Conservation (phyloP, 1,284 basidiomycete genomes). For the Boletus sp. region DNA sequence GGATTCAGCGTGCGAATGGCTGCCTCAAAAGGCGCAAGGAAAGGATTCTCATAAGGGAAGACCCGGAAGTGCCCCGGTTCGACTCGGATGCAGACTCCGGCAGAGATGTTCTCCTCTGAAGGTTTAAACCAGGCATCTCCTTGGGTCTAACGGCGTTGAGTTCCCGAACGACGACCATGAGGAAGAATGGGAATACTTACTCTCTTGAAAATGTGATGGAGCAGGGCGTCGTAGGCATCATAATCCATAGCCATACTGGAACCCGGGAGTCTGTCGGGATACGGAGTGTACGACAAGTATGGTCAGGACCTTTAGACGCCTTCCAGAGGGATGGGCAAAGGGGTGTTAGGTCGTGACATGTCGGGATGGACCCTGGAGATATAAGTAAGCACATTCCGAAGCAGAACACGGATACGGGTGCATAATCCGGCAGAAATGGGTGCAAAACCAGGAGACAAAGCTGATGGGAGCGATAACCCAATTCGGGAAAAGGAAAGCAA, state of each 20-base stretch:
- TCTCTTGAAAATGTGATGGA: conserved; percentile 33
- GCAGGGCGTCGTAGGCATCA: conserved; percentile 33
- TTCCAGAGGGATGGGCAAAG: conserved; percentile 1
- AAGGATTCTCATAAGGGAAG: conserved; percentile 69
- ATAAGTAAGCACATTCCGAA: conserved; percentile 25
- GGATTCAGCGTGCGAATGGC: conserved; percentile 73
- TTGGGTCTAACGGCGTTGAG: conserved; percentile 39
- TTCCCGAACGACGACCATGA: background rate
- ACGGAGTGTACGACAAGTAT: conserved; percentile 24
- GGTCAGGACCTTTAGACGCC: conserved; percentile 14
- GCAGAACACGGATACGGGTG: background rate
- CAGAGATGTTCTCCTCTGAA: conserved; percentile 46
- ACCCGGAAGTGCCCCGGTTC: conserved; percentile 61
- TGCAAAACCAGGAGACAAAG: background rate
- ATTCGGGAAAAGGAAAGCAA: conserved; percentile 9
- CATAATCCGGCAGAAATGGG: conserved; percentile 10
- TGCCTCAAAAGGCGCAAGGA: conserved; percentile 64
- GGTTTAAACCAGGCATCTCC: conserved; percentile 54
- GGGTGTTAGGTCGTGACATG: conserved; percentile 4
- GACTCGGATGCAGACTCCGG: conserved; percentile 62
- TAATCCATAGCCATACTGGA: conserved; percentile 32
- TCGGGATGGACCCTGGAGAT: background rate
- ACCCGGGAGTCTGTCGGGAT: background rate
- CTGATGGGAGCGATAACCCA: background rate
- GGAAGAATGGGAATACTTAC: conserved; percentile 5